Percentiles rank a stretch among this genome's conserved stretches.
phyloP scores from a whole-genome alignment of 306 rosid genomes.

The Citrullus mucosospermus region DNA sequence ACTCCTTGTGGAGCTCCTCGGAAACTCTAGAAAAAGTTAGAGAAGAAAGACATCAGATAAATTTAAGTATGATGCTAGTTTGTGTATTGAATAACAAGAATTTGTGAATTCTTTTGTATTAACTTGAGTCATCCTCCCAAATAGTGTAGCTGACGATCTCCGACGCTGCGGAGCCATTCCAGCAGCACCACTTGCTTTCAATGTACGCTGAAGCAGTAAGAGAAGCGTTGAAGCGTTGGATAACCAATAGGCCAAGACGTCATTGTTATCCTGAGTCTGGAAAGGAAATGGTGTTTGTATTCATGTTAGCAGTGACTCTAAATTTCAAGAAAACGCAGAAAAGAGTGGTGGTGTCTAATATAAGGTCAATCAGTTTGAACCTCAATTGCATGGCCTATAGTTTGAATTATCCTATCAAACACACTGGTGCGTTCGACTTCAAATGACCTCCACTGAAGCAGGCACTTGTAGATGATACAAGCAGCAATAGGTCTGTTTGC shows the following conservation, averaged over 20 bases:
- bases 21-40: conserved; percentile 52
- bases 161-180: conserved; percentile 98
- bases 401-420: conserved; percentile 90
- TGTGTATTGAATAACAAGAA: neutral
- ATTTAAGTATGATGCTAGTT: neutral
- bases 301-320: neutral
- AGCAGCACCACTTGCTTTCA: conserved; percentile 98
- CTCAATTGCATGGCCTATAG: conserved; percentile 86
- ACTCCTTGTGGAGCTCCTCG: conserved; percentile 91
- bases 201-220: conserved; percentile 91
- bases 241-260: conserved; percentile 85
- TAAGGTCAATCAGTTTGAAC: neutral
- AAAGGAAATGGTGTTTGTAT: conserved; percentile 1
- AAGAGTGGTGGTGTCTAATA: neutral
- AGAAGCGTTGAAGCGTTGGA: conserved; percentile 90
- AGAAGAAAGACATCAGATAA: conserved; percentile 10
- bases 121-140: conserved; percentile 99
- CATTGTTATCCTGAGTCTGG: conserved; percentile 84
- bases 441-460: conserved; percentile 98
- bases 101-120: conserved; percentile 11
- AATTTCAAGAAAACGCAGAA: neutral
- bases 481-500: conserved; percentile 93
- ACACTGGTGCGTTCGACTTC: conserved; percentile 97
- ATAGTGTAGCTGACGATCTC: conserved; percentile 80
- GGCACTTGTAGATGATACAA: conserved; percentile 86